Percentiles rank a stretch among this genome's conserved stretches.
Conservation (phyloP, 768 basidiomycete genomes). For the Mycena polygramma region DNA sequence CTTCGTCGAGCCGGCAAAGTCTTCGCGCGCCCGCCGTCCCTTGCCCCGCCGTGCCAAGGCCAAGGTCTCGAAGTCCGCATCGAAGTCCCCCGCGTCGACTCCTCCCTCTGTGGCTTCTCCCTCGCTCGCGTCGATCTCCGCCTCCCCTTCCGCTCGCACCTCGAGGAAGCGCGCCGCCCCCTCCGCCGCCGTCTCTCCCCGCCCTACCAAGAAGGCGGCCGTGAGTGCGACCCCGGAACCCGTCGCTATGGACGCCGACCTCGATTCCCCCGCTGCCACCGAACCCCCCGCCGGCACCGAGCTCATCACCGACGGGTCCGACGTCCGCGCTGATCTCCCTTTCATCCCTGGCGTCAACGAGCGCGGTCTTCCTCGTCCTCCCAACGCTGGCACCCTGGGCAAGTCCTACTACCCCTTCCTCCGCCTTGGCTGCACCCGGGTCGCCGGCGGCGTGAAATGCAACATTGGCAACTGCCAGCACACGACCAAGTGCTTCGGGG, state of each 20-base stretch:
- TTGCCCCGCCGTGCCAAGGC: conserved; percentile 2
- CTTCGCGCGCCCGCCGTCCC: not conserved
- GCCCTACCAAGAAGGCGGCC: conserved; percentile 12
- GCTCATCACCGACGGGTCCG: no score
- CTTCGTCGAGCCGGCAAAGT: not conserved
- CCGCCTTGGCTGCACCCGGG: conserved; percentile 7
- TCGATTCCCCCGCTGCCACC: no score
- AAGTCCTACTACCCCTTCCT: conserved; percentile 9
- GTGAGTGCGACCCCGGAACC: not conserved
- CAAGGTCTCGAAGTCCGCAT: not conserved
- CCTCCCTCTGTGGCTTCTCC: not conserved
- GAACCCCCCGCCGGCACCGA: no score
- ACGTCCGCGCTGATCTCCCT: no score
- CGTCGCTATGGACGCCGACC: no score
- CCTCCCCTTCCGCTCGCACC: not conserved
- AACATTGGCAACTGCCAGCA: not conserved
- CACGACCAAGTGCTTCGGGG: not conserved
- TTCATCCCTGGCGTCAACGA: not conserved
- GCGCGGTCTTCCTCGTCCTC: not conserved
- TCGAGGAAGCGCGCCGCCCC: conserved; percentile 2
- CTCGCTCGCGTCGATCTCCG: not conserved
- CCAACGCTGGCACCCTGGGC: not conserved
- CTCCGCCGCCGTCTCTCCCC: not conserved
- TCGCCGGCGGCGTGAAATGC: not conserved
- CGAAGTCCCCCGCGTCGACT: not conserved